These are phyloP conservation scores for Chlamydomonas schloesseri DNA, from an alignment of 139 green algal species.

Conservation along the genomic window DNA sequence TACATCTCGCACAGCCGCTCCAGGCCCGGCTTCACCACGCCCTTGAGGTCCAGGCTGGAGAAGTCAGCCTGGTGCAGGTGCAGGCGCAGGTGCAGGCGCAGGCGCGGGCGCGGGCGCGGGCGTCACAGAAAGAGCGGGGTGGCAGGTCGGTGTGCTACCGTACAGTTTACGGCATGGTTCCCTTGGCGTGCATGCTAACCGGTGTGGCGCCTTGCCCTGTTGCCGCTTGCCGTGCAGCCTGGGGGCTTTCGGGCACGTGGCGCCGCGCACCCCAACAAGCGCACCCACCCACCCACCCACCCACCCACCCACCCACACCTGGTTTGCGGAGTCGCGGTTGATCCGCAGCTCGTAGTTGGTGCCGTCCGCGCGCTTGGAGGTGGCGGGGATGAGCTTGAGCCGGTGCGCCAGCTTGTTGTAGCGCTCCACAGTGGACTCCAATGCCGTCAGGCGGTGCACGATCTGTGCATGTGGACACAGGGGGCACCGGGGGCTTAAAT, in stretches of 20 bases:
- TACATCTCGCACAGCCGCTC: conserved; percentile 76
- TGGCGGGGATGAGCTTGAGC: conserved; percentile 85
- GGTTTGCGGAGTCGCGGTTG: conserved; percentile 56
- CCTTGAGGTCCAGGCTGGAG: conserved; percentile 86
- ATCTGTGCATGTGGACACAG: no score
- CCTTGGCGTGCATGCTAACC: no score
- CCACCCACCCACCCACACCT: neutral
- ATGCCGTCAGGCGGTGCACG: conserved; percentile 35
- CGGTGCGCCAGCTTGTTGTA: conserved; percentile 81
- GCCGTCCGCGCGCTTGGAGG: conserved; percentile 87
- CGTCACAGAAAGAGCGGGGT: neutral
- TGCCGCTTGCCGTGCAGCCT: no score
- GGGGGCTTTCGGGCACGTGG: no score
- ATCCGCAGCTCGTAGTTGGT: conserved; percentile 83
- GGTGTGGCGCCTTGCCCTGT: no score
- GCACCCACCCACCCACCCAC: no score
- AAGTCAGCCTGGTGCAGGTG: conserved; percentile 63
- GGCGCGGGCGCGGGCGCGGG: no score
- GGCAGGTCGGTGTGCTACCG: neutral
- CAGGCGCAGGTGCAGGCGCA: no score
- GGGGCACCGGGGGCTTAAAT: no score
- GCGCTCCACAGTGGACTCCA: conserved; percentile 65
- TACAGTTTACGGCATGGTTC: no score
- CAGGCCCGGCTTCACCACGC: conserved; percentile 73
- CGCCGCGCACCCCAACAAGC: no score